Percentiles rank a stretch among this genome's conserved stretches.
Evolutionary conservation across 2,329 filamentous ascomycete genomes (phyloP).

Genomic region (Beauveria sp.): DNA sequence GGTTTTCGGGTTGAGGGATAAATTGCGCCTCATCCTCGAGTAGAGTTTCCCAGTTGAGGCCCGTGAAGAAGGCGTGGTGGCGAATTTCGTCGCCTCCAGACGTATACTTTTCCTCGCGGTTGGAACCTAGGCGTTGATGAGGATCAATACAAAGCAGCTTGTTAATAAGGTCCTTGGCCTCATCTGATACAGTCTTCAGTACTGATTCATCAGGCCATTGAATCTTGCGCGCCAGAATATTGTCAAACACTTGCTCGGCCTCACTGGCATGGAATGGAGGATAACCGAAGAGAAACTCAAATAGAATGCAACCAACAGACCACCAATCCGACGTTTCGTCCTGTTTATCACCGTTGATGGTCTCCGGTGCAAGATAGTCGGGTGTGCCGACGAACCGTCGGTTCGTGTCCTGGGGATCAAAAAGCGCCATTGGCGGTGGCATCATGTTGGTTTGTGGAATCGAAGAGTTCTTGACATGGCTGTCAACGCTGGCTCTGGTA

Average conservation of each 20-base stretch:
- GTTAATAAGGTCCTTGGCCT: constrained; percentile 93
- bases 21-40: constrained; percentile 96
- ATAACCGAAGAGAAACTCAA: constrained; percentile 88
- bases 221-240: constrained; percentile 83
- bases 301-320: constrained; percentile 97
- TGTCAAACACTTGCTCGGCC: constrained; percentile 92
- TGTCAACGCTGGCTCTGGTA: constrained; percentile 26
- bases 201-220: constrained; percentile 85
- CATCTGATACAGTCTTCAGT: constrained; percentile 64
- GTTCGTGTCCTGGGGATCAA: constrained; percentile 89
- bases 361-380: constrained; percentile 94
- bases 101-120: constrained; percentile 71
- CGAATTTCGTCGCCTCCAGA: constrained; percentile 89
- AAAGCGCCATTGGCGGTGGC: constrained; percentile 87
- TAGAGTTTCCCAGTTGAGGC: constrained; percentile 80
- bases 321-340: constrained; percentile 99
- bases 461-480: constrained; percentile 25
- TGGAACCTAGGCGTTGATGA: constrained; percentile 73
- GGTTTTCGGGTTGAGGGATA: constrained; percentile 84
- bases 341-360: constrained; percentile 88
- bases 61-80: constrained; percentile 79
- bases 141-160: constrained; percentile 82
- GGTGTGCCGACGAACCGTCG: constrained; percentile 93
- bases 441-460: constrained; percentile 58
- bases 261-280: constrained; percentile 89